These are phyloP conservation scores for Glebionis coronaria DNA, from an alignment of 129 eudicot genomes.

Conservation along the genomic window DNA sequence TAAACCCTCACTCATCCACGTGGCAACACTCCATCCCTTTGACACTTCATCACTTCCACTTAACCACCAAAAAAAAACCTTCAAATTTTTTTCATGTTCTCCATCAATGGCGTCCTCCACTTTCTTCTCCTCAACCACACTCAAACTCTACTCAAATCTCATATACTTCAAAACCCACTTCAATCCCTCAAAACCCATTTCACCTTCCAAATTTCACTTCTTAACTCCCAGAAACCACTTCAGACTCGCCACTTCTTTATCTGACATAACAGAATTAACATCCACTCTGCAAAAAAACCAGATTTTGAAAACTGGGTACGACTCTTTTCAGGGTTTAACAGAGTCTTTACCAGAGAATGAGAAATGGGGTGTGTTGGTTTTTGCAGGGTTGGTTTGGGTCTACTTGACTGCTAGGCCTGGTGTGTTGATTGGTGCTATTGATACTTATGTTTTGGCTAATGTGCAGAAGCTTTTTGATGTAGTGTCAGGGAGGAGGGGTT, in stretches of 20 bases:
- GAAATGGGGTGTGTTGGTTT: constrained; percentile 66
- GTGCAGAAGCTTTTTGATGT: constrained; percentile 66
- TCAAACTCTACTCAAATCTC: constrained; percentile 38
- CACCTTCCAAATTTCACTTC: background rate
- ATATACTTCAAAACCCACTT: constrained; percentile 29
- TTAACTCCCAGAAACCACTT: background rate
- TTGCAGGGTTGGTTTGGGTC: constrained; percentile 76
- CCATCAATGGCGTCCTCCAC: constrained; percentile 60
- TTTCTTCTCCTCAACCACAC: constrained; percentile 53
- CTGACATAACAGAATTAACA: constrained; percentile 39
- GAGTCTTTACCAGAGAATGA: constrained; percentile 56
- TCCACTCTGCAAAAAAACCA: constrained; percentile 54
- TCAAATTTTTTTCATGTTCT: background rate
- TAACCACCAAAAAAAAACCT: background rate
- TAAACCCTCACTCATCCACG: constrained; percentile 46
- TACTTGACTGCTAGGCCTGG: constrained; percentile 98
- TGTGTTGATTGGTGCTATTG: constrained; percentile 85
- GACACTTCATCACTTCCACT: constrained; percentile 14
- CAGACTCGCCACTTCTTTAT: constrained; percentile 20
- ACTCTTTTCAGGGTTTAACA: constrained; percentile 38
- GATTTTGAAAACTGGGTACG: constrained; percentile 44
- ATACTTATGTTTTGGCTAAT: constrained; percentile 75
- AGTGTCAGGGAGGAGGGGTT: constrained; percentile 58
- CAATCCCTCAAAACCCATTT: constrained; percentile 32
- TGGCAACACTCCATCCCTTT: constrained; percentile 47